A percentile compares a stretch with the other conserved stretches of the same genome.
These are phyloP conservation scores for Yamadazyma olivae DNA, from an alignment of 805 yeast species.

Conservation along the genomic window DNA sequence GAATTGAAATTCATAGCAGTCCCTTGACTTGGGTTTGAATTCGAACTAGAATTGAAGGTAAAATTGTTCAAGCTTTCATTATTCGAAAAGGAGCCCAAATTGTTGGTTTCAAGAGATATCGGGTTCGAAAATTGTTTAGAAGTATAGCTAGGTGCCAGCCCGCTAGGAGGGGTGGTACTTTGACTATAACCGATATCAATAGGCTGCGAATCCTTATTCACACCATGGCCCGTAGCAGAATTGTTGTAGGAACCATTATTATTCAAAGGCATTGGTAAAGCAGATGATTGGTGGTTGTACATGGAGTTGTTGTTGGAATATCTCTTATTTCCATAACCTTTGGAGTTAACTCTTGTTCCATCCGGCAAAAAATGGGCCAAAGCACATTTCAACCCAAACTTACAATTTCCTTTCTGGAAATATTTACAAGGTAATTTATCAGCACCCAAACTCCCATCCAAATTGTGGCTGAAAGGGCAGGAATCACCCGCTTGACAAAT, in stretches of 20 bases:
- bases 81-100: no score
- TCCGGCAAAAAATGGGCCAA: slow-evolving; percentile 88
- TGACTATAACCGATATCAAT: no score
- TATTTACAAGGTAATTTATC: slow-evolving; percentile 79
- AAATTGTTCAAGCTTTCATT: no score
- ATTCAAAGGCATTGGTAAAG: no score
- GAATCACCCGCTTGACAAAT: slow-evolving; percentile 91
- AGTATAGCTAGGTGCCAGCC: no score
- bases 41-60: no score
- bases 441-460: slow-evolving; percentile 51
- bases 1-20: background rate
- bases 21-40: no score
- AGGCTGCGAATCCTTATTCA: no score
- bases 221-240: slow-evolving; percentile 1
- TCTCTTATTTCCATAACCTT: slow-evolving; percentile 7
- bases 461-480: slow-evolving; percentile 87
- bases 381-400: slow-evolving; percentile 92
- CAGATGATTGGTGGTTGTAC: slow-evolving; percentile 3
- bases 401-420: slow-evolving; percentile 94
- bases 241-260: background rate
- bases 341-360: slow-evolving; percentile 73
- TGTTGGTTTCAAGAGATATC: no score
- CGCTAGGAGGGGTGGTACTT: no score
- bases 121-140: no score
- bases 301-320: no score